Percentiles rank a stretch among this genome's conserved stretches.
phyloP scores from a whole-genome alignment of 2,329 filamentous ascomycete species.

The Cercospora sp. region DNA sequence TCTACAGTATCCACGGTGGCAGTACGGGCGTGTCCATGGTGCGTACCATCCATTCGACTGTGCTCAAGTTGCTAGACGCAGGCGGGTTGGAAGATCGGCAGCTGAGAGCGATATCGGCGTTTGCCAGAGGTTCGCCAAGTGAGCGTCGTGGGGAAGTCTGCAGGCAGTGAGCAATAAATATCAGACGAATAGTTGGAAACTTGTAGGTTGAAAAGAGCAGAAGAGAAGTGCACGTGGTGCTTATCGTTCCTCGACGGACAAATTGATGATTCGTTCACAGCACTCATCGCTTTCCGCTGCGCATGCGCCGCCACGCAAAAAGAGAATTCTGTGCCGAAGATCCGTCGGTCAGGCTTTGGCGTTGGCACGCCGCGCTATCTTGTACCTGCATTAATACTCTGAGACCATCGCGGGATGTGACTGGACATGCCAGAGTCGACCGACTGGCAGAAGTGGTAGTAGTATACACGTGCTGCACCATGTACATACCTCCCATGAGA shows the following conservation, averaged over 20 bases:
- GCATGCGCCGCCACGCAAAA: constrained; percentile 7
- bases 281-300: background rate
- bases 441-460: constrained; percentile 5
- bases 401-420: background rate
- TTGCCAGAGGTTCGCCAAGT: constrained; percentile 8
- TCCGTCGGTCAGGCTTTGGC: background rate
- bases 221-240: background rate
- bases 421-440: constrained; percentile 8
- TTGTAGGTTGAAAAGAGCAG: background rate
- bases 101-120: constrained; percentile 17
- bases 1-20: constrained; percentile 27
- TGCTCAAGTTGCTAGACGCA: background rate
- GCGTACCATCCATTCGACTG: constrained; percentile 19
- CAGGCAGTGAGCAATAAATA: background rate
- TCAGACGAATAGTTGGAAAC: background rate
- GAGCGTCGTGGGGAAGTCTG: background rate
- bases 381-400: constrained; percentile 12
- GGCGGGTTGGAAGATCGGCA: constrained; percentile 1
- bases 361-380: constrained; percentile 5
- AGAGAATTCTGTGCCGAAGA: constrained; percentile 16
- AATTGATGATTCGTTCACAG: constrained; percentile 10
- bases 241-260: background rate
- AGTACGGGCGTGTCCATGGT: constrained; percentile 11
- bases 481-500: constrained; percentile 24
- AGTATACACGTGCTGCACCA: constrained; percentile 20